A percentile compares a stretch with the other conserved stretches of the same genome.
Evolutionary conservation across 169 alveolate genomes (phyloP).

Genomic region (Theileria luwenshuni): DNA sequence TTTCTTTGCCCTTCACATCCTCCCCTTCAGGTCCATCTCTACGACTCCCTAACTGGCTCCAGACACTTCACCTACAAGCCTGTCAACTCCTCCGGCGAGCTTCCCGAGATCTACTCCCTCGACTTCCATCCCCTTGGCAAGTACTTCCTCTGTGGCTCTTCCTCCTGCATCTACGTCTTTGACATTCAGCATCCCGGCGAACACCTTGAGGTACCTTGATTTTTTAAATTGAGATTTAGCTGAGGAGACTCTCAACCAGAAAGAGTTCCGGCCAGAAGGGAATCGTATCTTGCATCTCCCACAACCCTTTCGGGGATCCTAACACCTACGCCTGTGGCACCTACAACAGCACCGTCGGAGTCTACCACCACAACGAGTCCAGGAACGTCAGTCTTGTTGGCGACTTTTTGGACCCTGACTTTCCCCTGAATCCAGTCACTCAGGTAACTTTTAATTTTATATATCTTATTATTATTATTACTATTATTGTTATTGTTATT

Average conservation of each 20-base stretch:
- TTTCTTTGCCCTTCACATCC: background rate
- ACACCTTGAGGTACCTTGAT: constrained; percentile 42
- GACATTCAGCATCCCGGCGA: constrained; percentile 66
- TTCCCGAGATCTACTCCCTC: constrained; percentile 52
- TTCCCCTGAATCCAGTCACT: constrained; percentile 45
- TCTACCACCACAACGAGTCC: constrained; percentile 59
- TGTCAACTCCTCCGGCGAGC: constrained; percentile 31
- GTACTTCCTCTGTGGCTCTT: constrained; percentile 49
- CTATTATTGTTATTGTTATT: background rate
- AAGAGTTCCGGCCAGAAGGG: constrained; percentile 35
- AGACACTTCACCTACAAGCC: constrained; percentile 65
- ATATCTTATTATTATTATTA: background rate
- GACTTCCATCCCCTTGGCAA: constrained; percentile 68
- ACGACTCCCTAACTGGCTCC: constrained; percentile 42
- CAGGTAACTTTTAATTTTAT: constrained; percentile 18
- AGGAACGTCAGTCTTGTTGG: constrained; percentile 41
- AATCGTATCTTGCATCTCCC: constrained; percentile 45
- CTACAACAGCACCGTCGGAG: constrained; percentile 36
- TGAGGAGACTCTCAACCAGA: constrained; percentile 42
- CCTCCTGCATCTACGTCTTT: constrained; percentile 39
- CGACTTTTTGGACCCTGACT: constrained; percentile 37
- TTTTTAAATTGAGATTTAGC: constrained; percentile 14
- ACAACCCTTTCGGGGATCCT: constrained; percentile 34
- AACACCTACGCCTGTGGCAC: constrained; percentile 63
- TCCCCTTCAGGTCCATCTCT: constrained; percentile 29